These are phyloP conservation scores for Debaryomyces psychrophilus DNA, from an alignment of 1,139 yeast species.

Conservation along the genomic window DNA sequence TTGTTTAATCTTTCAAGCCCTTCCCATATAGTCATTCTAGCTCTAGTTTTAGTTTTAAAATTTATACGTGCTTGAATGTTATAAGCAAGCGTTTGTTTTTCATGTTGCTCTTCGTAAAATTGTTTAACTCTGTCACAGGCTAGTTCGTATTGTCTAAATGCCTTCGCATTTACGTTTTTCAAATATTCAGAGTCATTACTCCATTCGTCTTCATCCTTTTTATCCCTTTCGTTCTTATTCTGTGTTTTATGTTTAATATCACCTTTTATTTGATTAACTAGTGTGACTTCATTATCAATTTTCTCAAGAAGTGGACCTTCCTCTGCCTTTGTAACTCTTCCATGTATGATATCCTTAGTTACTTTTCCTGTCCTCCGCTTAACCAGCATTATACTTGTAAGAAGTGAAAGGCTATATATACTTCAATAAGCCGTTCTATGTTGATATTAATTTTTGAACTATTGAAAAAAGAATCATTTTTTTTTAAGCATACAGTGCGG, in stretches of 20 bases:
- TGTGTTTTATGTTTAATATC: slow-evolving; percentile 15
- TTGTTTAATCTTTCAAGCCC: slow-evolving; percentile 65
- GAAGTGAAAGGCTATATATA: not conserved
- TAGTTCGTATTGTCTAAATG: slow-evolving; percentile 66
- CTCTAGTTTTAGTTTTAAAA: slow-evolving; percentile 67
- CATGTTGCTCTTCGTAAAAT: slow-evolving; percentile 71
- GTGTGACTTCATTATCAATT: slow-evolving; percentile 40
- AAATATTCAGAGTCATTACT: slow-evolving; percentile 28
- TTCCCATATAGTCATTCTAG: slow-evolving; percentile 73
- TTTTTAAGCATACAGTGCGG: not conserved
- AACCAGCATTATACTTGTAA: not conserved
- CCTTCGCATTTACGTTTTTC: slow-evolving; percentile 41
- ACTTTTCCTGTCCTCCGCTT: not conserved
- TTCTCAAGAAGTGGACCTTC: slow-evolving; percentile 33
- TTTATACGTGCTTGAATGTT: slow-evolving; percentile 72
- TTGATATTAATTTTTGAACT: too few species aligned
- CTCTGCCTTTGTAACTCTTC: slow-evolving; percentile 2
- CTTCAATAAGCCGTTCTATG: too few species aligned
- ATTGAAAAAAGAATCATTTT: too few species aligned
- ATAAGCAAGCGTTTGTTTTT: slow-evolving; percentile 71
- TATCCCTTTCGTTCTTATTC: slow-evolving; percentile 9
- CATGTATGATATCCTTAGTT: not conserved
- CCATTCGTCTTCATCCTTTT: slow-evolving; percentile 13
- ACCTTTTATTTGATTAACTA: slow-evolving; percentile 34
- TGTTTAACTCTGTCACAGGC: slow-evolving; percentile 71